These are phyloP conservation scores for Euphorbia peplus DNA, from an alignment of 345 rosid genomes.

Conservation along the genomic window DNA sequence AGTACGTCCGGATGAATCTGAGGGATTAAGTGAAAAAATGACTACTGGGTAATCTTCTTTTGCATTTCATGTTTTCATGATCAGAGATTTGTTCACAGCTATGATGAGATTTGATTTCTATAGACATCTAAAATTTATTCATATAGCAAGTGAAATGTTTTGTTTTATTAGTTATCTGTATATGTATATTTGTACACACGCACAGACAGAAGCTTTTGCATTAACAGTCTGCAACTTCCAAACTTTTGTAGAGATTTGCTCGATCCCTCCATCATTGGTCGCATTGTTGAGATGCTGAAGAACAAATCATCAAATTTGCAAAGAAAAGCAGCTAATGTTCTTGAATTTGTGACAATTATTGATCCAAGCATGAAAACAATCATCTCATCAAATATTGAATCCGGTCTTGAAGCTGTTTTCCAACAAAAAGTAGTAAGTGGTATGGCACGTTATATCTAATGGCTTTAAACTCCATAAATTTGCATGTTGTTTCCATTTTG, in stretches of 20 bases:
- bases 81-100: too few relatives aligned
- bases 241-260: slow-evolving; percentile 42
- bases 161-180: neutral
- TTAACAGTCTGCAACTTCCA: slow-evolving; percentile 23
- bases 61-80: neutral
- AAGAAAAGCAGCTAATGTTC: slow-evolving; percentile 64
- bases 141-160: neutral
- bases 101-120: neutral
- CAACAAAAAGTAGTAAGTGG: slow-evolving; percentile 58
- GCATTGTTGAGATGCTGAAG: slow-evolving; percentile 60
- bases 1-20: slow-evolving; percentile 19
- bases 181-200: slow-evolving; percentile 4
- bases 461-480: neutral
- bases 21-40: slow-evolving; percentile 21
- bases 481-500: neutral
- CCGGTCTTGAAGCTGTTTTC: slow-evolving; percentile 57
- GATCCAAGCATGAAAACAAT: slow-evolving; percentile 43
- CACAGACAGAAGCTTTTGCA: slow-evolving; percentile 4
- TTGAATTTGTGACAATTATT: slow-evolving; percentile 50
- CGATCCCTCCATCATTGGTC: slow-evolving; percentile 50
- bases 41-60: slow-evolving; percentile 39
- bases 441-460: slow-evolving; percentile 22
- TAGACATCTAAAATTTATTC: neutral
- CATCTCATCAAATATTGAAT: slow-evolving; percentile 46
- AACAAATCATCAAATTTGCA: slow-evolving; percentile 50